Percentiles rank a stretch among this genome's conserved stretches.
Evolutionary conservation across 345 rosid genomes (phyloP).

Genomic region (Brassica juncea): DNA sequence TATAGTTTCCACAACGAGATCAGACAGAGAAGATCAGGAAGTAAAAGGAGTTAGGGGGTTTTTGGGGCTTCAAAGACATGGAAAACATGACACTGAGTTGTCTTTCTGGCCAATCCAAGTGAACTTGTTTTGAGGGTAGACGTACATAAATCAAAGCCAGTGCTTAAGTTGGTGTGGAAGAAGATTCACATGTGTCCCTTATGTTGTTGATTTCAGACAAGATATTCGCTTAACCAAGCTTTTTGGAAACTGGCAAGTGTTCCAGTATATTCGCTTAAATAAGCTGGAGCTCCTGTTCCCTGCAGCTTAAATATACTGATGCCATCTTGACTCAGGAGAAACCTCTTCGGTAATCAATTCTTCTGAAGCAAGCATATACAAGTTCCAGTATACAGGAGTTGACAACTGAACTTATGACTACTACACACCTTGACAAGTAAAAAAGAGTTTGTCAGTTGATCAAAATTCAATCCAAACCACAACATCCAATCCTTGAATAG

Average conservation of each 20-base stretch:
- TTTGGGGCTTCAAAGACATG: not conserved
- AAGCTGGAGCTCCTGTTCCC: not conserved
- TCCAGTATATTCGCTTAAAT: too few species aligned
- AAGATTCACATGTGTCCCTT: not conserved
- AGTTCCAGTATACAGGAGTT: not conserved
- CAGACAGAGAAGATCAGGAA: not conserved
- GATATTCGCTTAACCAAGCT: not conserved
- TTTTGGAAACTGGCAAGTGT: not conserved
- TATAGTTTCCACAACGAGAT: not conserved
- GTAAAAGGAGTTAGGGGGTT: not conserved
- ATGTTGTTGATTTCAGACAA: not conserved
- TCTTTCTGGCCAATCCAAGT: not conserved
- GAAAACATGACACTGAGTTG: not conserved
- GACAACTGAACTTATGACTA: slow-evolving; percentile 26
- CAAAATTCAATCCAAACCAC: slow-evolving; percentile 39
- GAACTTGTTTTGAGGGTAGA: too few species aligned
- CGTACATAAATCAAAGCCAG: not conserved
- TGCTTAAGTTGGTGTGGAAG: not conserved
- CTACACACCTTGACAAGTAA: slow-evolving; percentile 53
- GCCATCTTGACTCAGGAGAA: not conserved
- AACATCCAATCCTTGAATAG: not conserved
- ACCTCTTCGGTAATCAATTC: not conserved
- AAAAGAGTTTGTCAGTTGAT: slow-evolving; percentile 42
- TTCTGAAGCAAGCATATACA: not conserved
- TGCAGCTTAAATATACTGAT: not conserved